These are phyloP conservation scores for Macadamia tetraphylla DNA, from an alignment of 164 flowering plant species.

Conservation along the genomic window DNA sequence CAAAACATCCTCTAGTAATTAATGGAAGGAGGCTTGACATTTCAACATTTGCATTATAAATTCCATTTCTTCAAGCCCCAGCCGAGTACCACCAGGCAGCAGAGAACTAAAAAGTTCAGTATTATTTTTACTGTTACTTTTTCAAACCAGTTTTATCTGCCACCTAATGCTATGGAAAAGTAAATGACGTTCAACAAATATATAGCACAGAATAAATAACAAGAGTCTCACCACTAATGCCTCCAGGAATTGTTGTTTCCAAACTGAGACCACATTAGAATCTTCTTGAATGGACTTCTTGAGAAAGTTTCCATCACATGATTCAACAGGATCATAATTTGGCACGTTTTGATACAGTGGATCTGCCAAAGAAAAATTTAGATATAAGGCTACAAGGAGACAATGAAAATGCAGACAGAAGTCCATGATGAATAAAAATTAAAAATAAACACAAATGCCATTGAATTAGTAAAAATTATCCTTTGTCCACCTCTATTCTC, in stretches of 20 bases:
- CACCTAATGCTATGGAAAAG: too few relatives aligned
- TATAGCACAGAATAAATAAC: background rate
- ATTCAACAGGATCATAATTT: constrained; percentile 32
- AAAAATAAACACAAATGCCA: background rate
- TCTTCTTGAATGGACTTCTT: constrained; percentile 19
- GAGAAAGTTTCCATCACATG: constrained; percentile 24
- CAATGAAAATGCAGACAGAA: background rate
- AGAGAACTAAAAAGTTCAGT: too few relatives aligned
- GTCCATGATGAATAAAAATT: background rate
- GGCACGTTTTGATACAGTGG: constrained; percentile 39
- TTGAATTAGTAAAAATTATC: background rate
- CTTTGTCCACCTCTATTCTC: background rate
- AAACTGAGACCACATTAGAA: constrained; percentile 32
- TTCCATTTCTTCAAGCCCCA: too few relatives aligned
- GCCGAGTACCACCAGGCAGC: too few relatives aligned
- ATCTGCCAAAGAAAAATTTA: constrained; percentile 25
- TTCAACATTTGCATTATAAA: too few relatives aligned
- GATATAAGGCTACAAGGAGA: constrained; percentile 1
- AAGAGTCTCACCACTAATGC: constrained; percentile 45
- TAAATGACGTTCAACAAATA: background rate
- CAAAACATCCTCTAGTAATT: too few relatives aligned
- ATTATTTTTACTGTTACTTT: background rate
- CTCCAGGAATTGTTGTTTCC: constrained; percentile 76
- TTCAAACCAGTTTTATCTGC: background rate
- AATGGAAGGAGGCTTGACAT: too few relatives aligned